A percentile compares a stretch with the other conserved stretches of the same genome.
phyloP scores from a whole-genome alignment of 2,329 filamentous ascomycete genomes.

The Parastagonospora nodorum region DNA sequence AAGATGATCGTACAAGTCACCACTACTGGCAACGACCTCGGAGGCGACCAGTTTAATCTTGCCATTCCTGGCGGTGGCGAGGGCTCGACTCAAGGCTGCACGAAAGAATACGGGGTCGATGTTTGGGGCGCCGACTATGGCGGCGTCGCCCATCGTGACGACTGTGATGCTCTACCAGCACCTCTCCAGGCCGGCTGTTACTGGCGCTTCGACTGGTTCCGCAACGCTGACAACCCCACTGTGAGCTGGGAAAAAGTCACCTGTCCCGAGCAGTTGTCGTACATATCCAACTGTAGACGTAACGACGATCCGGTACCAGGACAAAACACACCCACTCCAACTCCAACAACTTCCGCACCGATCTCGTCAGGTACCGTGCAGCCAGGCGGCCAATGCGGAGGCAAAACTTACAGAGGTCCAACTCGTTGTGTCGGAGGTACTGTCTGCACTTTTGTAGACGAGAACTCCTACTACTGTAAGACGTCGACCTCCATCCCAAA shows the following conservation, averaged over 20 bases:
- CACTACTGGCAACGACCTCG: constrained; percentile 64
- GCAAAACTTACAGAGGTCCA: constrained; percentile 17
- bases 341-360: constrained; percentile 15
- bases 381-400: constrained; percentile 22
- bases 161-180: constrained; percentile 60
- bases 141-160: constrained; percentile 57
- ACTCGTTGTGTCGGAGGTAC: constrained; percentile 19
- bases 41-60: constrained; percentile 64
- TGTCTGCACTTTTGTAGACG: constrained; percentile 17
- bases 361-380: constrained; percentile 20
- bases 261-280: constrained; percentile 58
- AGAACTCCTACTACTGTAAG: constrained; percentile 20
- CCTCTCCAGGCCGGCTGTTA: constrained; percentile 62
- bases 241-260: constrained; percentile 62
- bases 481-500: background rate
- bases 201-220: constrained; percentile 70
- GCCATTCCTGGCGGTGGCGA: constrained; percentile 59
- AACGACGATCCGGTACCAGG: constrained; percentile 23
- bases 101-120: constrained; percentile 52
- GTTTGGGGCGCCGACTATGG: constrained; percentile 66
- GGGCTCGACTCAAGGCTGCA: constrained; percentile 57
- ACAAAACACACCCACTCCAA: constrained; percentile 15
- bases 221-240: constrained; percentile 60
- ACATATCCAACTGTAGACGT: constrained; percentile 49
- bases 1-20: constrained; percentile 66